A percentile compares a stretch with the other conserved stretches of the same genome.
phyloP scores from a whole-genome alignment of 768 basidiomycete species.

The Boletus rex-veris region DNA sequence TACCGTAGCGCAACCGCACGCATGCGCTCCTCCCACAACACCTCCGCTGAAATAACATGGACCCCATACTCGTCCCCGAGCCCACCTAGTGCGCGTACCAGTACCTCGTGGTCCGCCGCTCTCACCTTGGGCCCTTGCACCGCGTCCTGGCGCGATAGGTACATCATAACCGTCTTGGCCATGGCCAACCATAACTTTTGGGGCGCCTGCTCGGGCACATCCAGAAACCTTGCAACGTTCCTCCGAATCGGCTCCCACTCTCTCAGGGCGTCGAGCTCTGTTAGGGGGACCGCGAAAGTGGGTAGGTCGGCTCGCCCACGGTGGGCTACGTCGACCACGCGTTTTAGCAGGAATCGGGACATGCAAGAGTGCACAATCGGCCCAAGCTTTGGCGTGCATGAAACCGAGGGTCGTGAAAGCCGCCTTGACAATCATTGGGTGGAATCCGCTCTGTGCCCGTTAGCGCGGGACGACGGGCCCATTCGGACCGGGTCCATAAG shows the following conservation, averaged over 20 bases:
- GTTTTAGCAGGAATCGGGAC: constrained; percentile 72
- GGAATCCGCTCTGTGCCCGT: constrained; percentile 60
- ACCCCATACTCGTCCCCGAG: constrained; percentile 57
- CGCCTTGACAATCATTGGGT: constrained; percentile 64
- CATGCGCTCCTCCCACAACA: constrained; percentile 61
- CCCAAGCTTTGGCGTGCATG: constrained; percentile 75
- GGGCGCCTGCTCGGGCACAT: constrained; percentile 20
- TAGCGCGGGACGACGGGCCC: constrained; percentile 32
- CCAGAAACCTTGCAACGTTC: constrained; percentile 44
- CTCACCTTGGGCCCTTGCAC: constrained; percentile 47
- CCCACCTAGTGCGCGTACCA: constrained; percentile 54
- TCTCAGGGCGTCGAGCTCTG: constrained; percentile 40
- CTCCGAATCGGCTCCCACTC: constrained; percentile 57
- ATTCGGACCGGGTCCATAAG: constrained; percentile 42
- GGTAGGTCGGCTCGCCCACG: constrained; percentile 27
- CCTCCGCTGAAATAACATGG: constrained; percentile 48
- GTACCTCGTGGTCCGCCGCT: constrained; percentile 52
- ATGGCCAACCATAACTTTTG: constrained; percentile 16
- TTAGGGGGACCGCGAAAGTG: constrained; percentile 39
- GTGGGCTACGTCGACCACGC: constrained; percentile 67
- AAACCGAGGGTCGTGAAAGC: constrained; percentile 69
- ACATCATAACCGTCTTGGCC: constrained; percentile 55
- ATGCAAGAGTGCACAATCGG: constrained; percentile 66
- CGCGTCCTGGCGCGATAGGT: constrained; percentile 61
- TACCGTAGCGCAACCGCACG: constrained; percentile 58